A percentile compares a stretch with the other conserved stretches of the same genome.
Conservation (phyloP, 2,329 filamentous ascomycete species). For the Trichoderma guizhouense region DNA sequence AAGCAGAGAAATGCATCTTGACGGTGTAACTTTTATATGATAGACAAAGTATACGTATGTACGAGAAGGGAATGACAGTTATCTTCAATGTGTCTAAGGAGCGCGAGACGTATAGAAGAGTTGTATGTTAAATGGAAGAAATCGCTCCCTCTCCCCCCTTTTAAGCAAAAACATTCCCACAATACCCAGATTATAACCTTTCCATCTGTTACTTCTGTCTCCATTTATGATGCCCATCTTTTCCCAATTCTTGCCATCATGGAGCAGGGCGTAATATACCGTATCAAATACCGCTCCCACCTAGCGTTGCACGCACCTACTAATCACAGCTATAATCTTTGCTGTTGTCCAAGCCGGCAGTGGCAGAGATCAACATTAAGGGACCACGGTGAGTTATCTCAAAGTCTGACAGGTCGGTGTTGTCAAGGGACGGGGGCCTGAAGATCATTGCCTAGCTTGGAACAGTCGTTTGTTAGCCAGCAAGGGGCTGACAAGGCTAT, state of each 20-base stretch:
- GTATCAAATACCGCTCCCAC: not conserved
- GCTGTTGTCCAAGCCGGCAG: not conserved
- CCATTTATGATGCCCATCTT: not conserved
- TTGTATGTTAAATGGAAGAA: not conserved
- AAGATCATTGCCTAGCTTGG: not conserved
- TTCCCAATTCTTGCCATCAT: not conserved
- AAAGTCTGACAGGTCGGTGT: not conserved
- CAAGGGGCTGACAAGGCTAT: not conserved
- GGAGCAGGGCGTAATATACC: not conserved
- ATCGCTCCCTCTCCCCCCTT: not conserved
- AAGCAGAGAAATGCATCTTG: conserved; percentile 12
- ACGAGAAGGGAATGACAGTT: not conserved
- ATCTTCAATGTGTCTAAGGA: not conserved
- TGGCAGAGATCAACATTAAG: conserved; percentile 2
- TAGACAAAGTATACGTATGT: not conserved
- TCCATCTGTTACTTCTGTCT: not conserved
- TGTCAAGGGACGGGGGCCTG: conserved; percentile 7
- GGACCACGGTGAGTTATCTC: not conserved
- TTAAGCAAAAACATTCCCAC: not conserved
- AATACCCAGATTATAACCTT: not conserved
- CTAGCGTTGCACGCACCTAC: not conserved
- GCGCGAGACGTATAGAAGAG: not conserved
- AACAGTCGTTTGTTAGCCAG: not conserved
- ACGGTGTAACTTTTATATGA: not conserved
- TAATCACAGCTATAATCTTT: not conserved